Percentiles rank a stretch among this genome's conserved stretches.
These are phyloP conservation scores for Epichloe uncinata DNA, from an alignment of 2,329 filamentous ascomycete genomes.

Conservation along the genomic window DNA sequence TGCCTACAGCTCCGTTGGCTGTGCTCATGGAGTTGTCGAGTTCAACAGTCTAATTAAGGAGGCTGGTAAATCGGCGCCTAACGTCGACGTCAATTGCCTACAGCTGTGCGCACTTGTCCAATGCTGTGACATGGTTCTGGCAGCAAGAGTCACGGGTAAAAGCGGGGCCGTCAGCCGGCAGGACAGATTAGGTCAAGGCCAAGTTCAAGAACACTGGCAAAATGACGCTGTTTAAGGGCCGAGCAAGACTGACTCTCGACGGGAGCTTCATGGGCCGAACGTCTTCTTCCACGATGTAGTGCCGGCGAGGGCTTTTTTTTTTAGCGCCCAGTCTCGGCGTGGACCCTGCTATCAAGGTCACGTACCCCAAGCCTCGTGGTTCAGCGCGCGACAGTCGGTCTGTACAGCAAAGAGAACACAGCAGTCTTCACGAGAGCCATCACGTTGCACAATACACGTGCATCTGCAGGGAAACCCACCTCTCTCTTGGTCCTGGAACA, in stretches of 20 bases:
- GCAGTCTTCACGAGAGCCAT: slow-evolving; percentile 32
- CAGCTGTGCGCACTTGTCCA: neutral
- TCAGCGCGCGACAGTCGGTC: slow-evolving; percentile 31
- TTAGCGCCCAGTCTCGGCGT: slow-evolving; percentile 36
- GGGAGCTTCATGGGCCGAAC: slow-evolving; percentile 43
- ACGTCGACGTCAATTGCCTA: neutral
- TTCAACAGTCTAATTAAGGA: neutral
- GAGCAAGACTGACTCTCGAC: slow-evolving; percentile 41
- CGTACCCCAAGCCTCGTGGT: slow-evolving; percentile 40
- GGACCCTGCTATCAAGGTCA: slow-evolving; percentile 38
- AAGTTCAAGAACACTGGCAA: slow-evolving; percentile 43
- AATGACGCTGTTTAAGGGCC: slow-evolving; percentile 38
- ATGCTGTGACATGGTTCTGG: neutral
- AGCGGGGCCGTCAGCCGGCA: neutral
- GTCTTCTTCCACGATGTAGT: slow-evolving; percentile 35
- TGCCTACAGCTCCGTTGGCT: neutral
- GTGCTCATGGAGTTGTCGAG: neutral
- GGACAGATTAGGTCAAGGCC: slow-evolving; percentile 13
- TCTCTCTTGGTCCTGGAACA: slow-evolving; percentile 41
- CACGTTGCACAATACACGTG: slow-evolving; percentile 34
- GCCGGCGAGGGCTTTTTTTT: slow-evolving; percentile 32
- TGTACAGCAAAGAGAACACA: slow-evolving; percentile 37
- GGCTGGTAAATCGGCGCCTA: neutral
- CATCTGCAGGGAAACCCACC: slow-evolving; percentile 22
- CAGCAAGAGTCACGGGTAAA: neutral